phyloP scores from a whole-genome alignment of 345 rosid genomes.

The Boechera divaricarpa region DNA sequence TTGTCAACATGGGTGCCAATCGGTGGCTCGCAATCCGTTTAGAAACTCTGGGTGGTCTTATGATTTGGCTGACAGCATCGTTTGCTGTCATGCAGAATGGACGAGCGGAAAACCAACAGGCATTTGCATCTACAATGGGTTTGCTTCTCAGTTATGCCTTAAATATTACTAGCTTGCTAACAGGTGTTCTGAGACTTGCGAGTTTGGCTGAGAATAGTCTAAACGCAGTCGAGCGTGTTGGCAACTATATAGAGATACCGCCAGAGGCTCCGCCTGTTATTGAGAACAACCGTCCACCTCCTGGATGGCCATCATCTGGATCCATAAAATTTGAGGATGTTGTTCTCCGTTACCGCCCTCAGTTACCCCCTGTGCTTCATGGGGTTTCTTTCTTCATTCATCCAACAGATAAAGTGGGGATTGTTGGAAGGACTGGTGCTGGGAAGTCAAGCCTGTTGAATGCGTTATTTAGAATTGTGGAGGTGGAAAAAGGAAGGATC shows the following conservation, averaged over 20 bases:
- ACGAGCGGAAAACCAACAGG: slow-evolving; percentile 82
- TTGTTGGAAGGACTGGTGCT: slow-evolving; percentile 93
- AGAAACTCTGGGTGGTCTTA: slow-evolving; percentile 91
- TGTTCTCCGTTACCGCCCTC: slow-evolving; percentile 91
- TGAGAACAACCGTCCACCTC: slow-evolving; percentile 94
- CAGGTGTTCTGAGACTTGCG: slow-evolving; percentile 92
- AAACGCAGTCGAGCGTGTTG: slow-evolving; percentile 93
- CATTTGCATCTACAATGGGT: slow-evolving; percentile 97
- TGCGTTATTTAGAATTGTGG: slow-evolving; percentile 81
- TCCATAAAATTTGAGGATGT: slow-evolving; percentile 88
- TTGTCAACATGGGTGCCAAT: slow-evolving; percentile 88
- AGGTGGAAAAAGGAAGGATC: slow-evolving; percentile 76
- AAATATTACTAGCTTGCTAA: slow-evolving; percentile 83
- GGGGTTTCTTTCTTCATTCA: slow-evolving; percentile 76
- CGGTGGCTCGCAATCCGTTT: slow-evolving; percentile 97
- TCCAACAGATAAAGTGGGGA: slow-evolving; percentile 88
- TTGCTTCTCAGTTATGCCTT: slow-evolving; percentile 95
- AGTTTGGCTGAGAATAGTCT: slow-evolving; percentile 98
- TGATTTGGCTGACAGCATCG: slow-evolving; percentile 98
- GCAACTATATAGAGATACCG: slow-evolving; percentile 87
- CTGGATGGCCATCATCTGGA: slow-evolving; percentile 99
- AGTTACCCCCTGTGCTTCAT: slow-evolving; percentile 95
- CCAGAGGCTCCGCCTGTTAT: slow-evolving; percentile 85
- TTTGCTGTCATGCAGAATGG: slow-evolving; percentile 98
- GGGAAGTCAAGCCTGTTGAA: slow-evolving; percentile 92